phyloP scores from a whole-genome alignment of 768 basidiomycete genomes.

The Kwoniella newhampshirensis region DNA sequence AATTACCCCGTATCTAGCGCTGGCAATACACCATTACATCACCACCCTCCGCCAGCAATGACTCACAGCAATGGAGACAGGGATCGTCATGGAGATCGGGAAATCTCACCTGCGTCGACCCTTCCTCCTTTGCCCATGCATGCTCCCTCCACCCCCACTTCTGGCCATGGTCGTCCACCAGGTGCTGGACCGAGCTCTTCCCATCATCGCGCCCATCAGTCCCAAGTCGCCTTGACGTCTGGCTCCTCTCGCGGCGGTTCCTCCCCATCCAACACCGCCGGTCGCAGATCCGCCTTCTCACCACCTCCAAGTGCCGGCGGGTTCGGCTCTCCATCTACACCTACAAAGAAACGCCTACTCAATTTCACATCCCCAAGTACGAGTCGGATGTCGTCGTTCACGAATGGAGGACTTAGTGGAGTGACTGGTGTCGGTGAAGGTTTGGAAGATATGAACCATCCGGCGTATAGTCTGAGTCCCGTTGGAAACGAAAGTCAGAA shows the following conservation, averaged over 20 bases:
- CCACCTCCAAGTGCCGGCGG: slow-evolving; percentile 29
- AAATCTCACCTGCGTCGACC: slow-evolving; percentile 39
- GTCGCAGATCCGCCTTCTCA: slow-evolving; percentile 38
- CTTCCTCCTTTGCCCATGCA: slow-evolving; percentile 46
- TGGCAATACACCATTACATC: slow-evolving; percentile 48
- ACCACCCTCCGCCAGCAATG: slow-evolving; percentile 45
- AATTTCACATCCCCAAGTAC: slow-evolving; percentile 51
- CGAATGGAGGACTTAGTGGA: slow-evolving; percentile 30
- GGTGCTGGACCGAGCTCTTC: slow-evolving; percentile 41
- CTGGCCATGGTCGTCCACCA: slow-evolving; percentile 43
- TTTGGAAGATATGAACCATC: slow-evolving; percentile 81
- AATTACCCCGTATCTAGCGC: slow-evolving; percentile 68
- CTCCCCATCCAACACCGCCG: slow-evolving; percentile 28
- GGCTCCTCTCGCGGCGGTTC: slow-evolving; percentile 18
- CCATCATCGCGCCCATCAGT: slow-evolving; percentile 43
- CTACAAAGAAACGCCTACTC: slow-evolving; percentile 49
- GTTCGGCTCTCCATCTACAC: slow-evolving; percentile 44
- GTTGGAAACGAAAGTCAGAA: slow-evolving; percentile 78
- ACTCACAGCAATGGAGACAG: slow-evolving; percentile 23
- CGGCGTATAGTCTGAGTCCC: slow-evolving; percentile 86
- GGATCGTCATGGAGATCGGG: slow-evolving; percentile 22
- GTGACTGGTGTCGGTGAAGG: slow-evolving; percentile 38
- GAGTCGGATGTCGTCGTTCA: slow-evolving; percentile 62
- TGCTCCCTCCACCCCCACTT: slow-evolving; percentile 46
- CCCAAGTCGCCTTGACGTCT: slow-evolving; percentile 37